A percentile compares a stretch with the other conserved stretches of the same genome.
Conservation (phyloP, 371 early-diverging fungal genomes). For the Syncephalis fuscata region DNA sequence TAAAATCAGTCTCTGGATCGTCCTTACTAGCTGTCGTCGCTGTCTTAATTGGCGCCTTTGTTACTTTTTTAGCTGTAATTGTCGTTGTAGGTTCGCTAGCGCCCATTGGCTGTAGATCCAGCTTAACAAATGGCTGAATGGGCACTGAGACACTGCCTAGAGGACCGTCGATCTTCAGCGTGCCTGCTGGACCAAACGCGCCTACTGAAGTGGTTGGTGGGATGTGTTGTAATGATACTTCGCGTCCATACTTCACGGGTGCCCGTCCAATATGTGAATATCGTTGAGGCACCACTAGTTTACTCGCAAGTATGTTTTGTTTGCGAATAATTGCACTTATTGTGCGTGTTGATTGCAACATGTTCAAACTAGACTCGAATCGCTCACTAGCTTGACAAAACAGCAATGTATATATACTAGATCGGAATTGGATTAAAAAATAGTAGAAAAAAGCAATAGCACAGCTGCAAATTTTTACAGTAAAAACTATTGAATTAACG, state of each 20-base stretch:
- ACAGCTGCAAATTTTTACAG: no score
- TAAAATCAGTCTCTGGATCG: constrained; percentile 26
- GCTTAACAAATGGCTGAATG: constrained; percentile 61
- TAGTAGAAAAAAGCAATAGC: no score
- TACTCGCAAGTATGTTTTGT: constrained; percentile 9
- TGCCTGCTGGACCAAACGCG: constrained; percentile 7
- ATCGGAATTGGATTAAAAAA: no score
- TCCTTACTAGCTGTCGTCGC: constrained; percentile 8
- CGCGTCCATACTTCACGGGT: constrained; percentile 40
- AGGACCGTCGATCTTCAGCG: constrained; percentile 63
- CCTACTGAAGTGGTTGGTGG: constrained; percentile 15
- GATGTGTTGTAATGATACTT: constrained; percentile 41
- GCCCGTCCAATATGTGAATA: constrained; percentile 58
- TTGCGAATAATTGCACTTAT: no score
- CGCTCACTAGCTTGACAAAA: no score
- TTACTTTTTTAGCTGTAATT: constrained; percentile 1
- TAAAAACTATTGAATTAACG: no score
- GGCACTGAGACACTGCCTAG: constrained; percentile 55
- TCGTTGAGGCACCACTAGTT: constrained; percentile 22
- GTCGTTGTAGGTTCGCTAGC: constrained; percentile 1
- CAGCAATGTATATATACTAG: no score
- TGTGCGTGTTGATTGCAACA: no score
- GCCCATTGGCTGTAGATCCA: constrained; percentile 19
- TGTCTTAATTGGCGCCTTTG: not conserved
- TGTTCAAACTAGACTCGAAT: no score